Evolutionary conservation across 345 rosid species (phyloP).

Genomic region (Brassica cretica): DNA sequence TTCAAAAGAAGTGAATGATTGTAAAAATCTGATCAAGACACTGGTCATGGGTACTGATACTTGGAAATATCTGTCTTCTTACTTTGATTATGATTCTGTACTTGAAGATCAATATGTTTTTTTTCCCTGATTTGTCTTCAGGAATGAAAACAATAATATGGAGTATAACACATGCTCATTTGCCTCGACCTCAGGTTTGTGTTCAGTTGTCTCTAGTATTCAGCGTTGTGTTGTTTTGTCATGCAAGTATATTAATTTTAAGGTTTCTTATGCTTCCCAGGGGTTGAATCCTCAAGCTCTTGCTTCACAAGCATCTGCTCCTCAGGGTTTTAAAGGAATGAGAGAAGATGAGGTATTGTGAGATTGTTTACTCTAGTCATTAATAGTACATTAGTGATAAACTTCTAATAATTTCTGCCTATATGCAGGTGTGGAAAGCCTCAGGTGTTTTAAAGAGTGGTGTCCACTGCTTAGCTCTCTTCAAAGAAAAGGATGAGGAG

Average conservation of each 20-base stretch:
- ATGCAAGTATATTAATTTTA: constrained; percentile 33
- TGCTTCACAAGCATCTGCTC: constrained; percentile 61
- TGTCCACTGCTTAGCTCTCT: constrained; percentile 94
- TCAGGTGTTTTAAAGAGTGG: constrained; percentile 97
- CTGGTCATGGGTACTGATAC: constrained; percentile 88
- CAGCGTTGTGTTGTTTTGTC: constrained; percentile 19
- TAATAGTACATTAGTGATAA: constrained; percentile 12
- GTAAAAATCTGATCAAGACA: constrained; percentile 94
- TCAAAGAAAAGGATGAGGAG: constrained; percentile 98
- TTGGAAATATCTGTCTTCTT: constrained; percentile 13
- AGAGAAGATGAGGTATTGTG: constrained; percentile 92
- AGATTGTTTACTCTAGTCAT: constrained; percentile 17
- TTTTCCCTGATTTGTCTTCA: constrained; percentile 34
- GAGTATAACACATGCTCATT: constrained; percentile 98
- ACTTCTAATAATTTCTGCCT: constrained; percentile 36
- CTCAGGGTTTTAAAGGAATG: constrained; percentile 92
- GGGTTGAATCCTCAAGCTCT: constrained; percentile 70
- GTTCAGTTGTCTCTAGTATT: constrained; percentile 23
- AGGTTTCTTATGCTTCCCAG: constrained; percentile 59
- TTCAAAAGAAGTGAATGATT: constrained; percentile 97
- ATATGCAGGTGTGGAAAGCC: constrained; percentile 87
- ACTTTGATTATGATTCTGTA: constrained; percentile 12
- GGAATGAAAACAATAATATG: constrained; percentile 98
- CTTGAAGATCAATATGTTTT: not conserved
- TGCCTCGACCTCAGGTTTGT: constrained; percentile 91